Base-by-base conservation (phyloP, 2,329 filamentous ascomycete genomes). In the Alternaria arbusti region DNA sequence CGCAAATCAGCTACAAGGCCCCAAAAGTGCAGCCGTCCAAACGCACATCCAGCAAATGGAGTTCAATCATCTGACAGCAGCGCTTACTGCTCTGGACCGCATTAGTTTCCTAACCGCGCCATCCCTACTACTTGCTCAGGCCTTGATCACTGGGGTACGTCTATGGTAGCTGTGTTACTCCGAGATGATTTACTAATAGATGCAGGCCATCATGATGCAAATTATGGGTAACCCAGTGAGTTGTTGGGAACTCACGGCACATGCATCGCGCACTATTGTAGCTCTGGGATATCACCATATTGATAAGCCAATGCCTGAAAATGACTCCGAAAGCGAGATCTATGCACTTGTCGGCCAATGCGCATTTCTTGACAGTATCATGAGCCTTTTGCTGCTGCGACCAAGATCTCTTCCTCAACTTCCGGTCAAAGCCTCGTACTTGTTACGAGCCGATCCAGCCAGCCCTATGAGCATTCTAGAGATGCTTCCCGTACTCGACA, bases 151-250 rank as follows among this genome's bases (percentile, higher is more conserved):
- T 8, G 76, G 75, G 1, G 75, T 76, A 61, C 64, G 73, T 71
- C 54, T 15, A 25, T 9, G 1, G 20, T 23, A 47, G 13, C 6
- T 17, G 6, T 32, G 5, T 11, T 28, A 22, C 15, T 17, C 2
- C 23, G 36, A 43, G 6, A 20, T 17, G 10, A 22, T 40, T 23
- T 13, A 55, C 56, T 63, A n/a, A 61, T 2, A 5, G 13, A 40
- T n/a, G 17, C 25, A 76, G 71, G 72, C 73, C 32, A 69, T 75
- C 44, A 67, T 78, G 51, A 74, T 78, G 71, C 74, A 78, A 49
- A 73, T 77, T 12, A 69, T 77, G 8, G 76, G 76, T 3, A 78
- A 79, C n/a, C 72, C 76, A 3, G 66, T 67, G 13, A 72, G 67
- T 22, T 78, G 75, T 45, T 79, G 75, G 76, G 70, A 70, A 17